Conservation (phyloP, 2,329 filamentous ascomycete genomes). For the Pseudonectria buxi region DNA sequence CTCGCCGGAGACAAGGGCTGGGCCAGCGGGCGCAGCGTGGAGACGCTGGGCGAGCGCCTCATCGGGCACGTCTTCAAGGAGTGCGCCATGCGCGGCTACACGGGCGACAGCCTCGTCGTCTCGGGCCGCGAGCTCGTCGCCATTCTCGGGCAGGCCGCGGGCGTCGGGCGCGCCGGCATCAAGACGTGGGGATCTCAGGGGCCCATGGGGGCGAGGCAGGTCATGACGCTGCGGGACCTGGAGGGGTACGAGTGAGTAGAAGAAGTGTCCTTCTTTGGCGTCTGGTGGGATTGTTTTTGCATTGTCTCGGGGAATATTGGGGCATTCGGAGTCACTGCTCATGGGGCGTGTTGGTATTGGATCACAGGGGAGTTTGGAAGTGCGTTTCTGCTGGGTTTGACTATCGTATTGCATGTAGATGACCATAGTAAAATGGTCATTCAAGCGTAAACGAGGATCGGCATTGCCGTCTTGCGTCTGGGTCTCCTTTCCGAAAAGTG, state of each 20-base stretch:
- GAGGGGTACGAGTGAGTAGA: conserved; percentile 21
- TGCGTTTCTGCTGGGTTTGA: too few relatives aligned
- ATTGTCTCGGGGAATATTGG: background rate
- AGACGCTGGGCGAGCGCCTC: conserved; percentile 45
- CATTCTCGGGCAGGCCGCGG: conserved; percentile 22
- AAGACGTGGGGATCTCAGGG: conserved; percentile 17
- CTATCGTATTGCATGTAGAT: too few relatives aligned
- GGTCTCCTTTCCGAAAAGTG: too few relatives aligned
- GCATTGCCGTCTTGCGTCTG: too few relatives aligned
- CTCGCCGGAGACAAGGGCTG: conserved; percentile 44
- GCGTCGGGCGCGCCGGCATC: conserved; percentile 18
- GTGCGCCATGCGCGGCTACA: conserved; percentile 27
- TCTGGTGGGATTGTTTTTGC: conserved; percentile 5
- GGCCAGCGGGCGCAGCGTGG: conserved; percentile 57
- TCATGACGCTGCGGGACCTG: conserved; percentile 27
- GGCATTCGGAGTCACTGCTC: too few relatives aligned
- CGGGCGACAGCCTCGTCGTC: conserved; percentile 20
- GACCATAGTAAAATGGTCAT: too few relatives aligned
- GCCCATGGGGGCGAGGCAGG: conserved; percentile 25
- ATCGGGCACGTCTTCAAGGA: conserved; percentile 35
- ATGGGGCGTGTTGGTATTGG: conserved; percentile 8
- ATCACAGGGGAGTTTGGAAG: conserved; percentile 7
- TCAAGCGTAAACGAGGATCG: too few relatives aligned
- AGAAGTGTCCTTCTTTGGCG: background rate
- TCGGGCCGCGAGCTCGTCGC: conserved; percentile 23